Percentiles rank a stretch among this genome's conserved stretches.
Conservation (phyloP, 139 green algal species). For the Gonium pectorale region DNA sequence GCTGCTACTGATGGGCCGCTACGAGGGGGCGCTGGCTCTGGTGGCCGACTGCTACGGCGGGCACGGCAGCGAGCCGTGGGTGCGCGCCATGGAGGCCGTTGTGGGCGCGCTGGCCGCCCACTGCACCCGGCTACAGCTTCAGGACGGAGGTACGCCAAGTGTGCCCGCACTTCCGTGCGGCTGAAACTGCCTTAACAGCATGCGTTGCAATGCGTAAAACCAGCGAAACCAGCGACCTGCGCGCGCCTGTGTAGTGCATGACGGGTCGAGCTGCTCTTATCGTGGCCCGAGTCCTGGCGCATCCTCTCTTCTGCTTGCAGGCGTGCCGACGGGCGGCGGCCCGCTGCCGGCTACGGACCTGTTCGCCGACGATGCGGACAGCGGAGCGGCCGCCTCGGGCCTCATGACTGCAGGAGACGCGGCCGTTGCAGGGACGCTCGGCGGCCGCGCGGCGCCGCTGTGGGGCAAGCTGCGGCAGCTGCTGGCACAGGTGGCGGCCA, state of each 20-base stretch:
- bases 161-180: no score
- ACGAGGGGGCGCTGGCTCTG: conserved; percentile 40
- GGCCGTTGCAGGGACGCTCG: conserved; percentile 30
- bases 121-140: conserved; percentile 35
- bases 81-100: conserved; percentile 32
- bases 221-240: no score
- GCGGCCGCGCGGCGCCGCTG: conserved; percentile 36
- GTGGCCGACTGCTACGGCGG: conserved; percentile 28
- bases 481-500: not conserved
- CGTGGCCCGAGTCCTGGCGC: no score
- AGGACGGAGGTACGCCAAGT: conserved; percentile 38
- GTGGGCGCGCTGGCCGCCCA: conserved; percentile 38
- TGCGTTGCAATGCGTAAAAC: no score
- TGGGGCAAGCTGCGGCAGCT: conserved; percentile 45
- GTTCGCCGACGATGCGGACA: not conserved
- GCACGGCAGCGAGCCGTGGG: conserved; percentile 1
- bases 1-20: conserved; percentile 42
- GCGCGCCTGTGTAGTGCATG: no score
- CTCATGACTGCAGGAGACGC: conserved; percentile 9
- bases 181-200: no score
- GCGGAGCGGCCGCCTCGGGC: not conserved
- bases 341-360: conserved; percentile 5
- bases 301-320: not conserved
- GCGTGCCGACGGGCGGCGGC: not conserved
- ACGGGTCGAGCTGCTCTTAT: no score